Conservation (phyloP, 2,329 filamentous ascomycete species). For the Pseudovirgaria hyperparasitica region DNA sequence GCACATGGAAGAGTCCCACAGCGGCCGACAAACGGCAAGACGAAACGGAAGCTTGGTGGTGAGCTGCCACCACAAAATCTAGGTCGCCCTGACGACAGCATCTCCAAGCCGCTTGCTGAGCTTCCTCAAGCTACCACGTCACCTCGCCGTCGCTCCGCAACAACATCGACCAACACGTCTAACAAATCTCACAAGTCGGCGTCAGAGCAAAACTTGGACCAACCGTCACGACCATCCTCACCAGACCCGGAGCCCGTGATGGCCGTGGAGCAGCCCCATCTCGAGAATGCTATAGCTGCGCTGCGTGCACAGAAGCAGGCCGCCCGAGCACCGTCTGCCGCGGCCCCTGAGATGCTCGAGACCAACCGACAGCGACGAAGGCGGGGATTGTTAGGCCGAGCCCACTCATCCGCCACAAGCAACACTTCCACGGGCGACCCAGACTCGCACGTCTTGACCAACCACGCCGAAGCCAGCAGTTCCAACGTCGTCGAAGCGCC, state of each 20-base stretch:
- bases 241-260: conserved; percentile 16
- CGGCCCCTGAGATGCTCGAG: conserved; percentile 4
- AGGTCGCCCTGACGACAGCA: background rate
- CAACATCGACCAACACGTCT: conserved; percentile 4
- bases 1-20: background rate
- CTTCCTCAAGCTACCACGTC: background rate
- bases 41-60: background rate
- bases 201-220: conserved; percentile 6
- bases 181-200: conserved; percentile 12
- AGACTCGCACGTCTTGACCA: conserved; percentile 9
- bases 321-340: conserved; percentile 6
- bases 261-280: conserved; percentile 4
- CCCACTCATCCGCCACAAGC: conserved; percentile 2
- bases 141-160: conserved; percentile 9
- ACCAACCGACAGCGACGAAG: conserved; percentile 2
- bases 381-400: conserved; percentile 3
- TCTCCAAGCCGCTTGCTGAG: background rate
- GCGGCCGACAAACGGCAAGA: background rate
- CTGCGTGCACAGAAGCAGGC: conserved; percentile 9
- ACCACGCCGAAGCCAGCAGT: conserved; percentile 17
- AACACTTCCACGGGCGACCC: conserved; percentile 1
- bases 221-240: conserved; percentile 6
- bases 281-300: conserved; percentile 9
- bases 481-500: conserved; percentile 13
- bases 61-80: background rate